These are phyloP conservation scores for Blastobotrys niveus DNA, from an alignment of 1,139 yeast species.

Conservation along the genomic window DNA sequence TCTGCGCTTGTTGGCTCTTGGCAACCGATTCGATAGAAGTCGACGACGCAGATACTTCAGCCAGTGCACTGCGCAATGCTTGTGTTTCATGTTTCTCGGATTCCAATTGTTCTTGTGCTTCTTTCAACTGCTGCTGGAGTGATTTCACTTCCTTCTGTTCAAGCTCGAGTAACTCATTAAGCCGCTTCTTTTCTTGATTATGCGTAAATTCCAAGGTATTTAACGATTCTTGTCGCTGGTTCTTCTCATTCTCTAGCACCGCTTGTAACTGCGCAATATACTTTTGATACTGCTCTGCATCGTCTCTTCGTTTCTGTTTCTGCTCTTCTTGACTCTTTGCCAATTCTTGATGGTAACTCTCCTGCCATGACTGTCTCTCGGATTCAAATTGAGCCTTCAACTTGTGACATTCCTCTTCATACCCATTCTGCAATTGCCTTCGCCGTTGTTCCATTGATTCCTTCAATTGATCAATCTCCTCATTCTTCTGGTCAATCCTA, in stretches of 20 bases:
- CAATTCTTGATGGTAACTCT: constrained; percentile 1
- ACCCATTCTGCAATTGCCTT: background rate
- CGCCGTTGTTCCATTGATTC: constrained; percentile 1
- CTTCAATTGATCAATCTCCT: background rate
- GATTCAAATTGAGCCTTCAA: background rate
- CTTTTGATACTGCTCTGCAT: constrained; percentile 4
- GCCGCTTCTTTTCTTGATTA: constrained; percentile 20
- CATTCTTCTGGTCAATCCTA: constrained; percentile 23
- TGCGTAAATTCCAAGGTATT: constrained; percentile 13
- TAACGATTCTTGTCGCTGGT: background rate
- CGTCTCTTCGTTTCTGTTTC: background rate
- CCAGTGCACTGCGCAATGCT: constrained; percentile 16
- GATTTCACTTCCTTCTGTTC: constrained; percentile 19
- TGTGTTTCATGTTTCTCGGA: constrained; percentile 32
- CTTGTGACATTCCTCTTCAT: background rate
- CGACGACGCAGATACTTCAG: constrained; percentile 19
- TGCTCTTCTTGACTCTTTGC: constrained; percentile 14
- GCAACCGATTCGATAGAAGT: constrained; percentile 19
- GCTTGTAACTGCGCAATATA: background rate
- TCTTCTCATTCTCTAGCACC: background rate
- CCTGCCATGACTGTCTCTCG: background rate
- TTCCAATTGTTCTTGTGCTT: constrained; percentile 27
- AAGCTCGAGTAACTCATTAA: constrained; percentile 8
- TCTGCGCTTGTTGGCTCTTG: constrained; percentile 20
- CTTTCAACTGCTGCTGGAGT: constrained; percentile 25